These are phyloP conservation scores for Clarkia xantiana DNA, from an alignment of 345 rosid species.

Conservation along the genomic window DNA sequence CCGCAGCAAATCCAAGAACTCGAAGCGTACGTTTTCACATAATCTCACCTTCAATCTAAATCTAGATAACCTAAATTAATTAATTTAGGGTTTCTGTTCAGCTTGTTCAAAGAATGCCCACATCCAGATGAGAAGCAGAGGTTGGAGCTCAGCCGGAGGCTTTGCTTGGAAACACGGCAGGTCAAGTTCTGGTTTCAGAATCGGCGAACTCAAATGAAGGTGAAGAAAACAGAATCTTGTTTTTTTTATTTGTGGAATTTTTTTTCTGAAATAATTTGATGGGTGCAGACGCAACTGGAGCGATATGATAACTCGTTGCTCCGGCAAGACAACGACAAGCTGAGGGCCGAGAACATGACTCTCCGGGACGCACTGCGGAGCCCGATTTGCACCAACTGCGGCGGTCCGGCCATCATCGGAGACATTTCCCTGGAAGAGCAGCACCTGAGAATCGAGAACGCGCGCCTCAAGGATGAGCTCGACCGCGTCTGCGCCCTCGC, in stretches of 20 bases:
- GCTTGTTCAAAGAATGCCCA: constrained; percentile 82
- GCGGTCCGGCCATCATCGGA: constrained; percentile 70
- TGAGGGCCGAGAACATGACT: constrained; percentile 72
- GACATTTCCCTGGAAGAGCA: constrained; percentile 84
- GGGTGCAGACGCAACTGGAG: constrained; percentile 57
- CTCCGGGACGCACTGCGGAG: constrained; percentile 81
- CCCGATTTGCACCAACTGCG: constrained; percentile 80
- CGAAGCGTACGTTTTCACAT: constrained; percentile 50
- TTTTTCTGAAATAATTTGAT: not conserved
- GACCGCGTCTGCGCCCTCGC: constrained; percentile 81
- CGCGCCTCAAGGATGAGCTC: constrained; percentile 69
- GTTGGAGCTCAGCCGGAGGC: constrained; percentile 63
- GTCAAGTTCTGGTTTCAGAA: constrained; percentile 98
- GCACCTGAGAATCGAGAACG: constrained; percentile 74
- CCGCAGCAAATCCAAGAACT: constrained; percentile 99
- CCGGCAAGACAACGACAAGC: constrained; percentile 83
- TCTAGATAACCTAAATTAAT: not conserved
- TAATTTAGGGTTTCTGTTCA: not conserved
- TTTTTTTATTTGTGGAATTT: not conserved
- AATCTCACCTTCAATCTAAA: not conserved
- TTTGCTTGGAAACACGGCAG: constrained; percentile 74
- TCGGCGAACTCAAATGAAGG: constrained; percentile 96
- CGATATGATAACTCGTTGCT: constrained; percentile 79
- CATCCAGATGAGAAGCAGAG: constrained; percentile 97
- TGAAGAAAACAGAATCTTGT: constrained; percentile 7